Evolutionary conservation across 2,329 filamentous ascomycete genomes (phyloP), one percentile per base, ranked within the genome.

Genomic region (Gnomoniopsis smithogilvyi): DNA sequence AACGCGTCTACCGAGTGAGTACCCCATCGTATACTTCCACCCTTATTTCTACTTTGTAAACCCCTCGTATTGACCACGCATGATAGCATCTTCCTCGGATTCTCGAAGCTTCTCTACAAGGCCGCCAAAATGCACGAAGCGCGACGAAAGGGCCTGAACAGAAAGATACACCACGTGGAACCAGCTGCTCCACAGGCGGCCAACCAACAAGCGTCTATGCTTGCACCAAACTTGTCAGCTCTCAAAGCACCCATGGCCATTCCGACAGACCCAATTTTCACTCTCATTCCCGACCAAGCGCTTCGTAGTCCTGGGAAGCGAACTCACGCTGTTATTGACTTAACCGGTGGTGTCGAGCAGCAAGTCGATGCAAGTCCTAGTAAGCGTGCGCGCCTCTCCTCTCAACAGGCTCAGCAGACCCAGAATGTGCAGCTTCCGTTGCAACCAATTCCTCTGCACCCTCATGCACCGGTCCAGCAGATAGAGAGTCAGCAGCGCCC

Each of bases 71-170:
- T 60, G 14, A 60, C 48, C 26, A 21, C 4, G 1, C 8, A 15
- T 3, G 21, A 17, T 51, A 62, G 60, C 41, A 51, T 62, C 43
- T 41, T 62, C 21, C 24, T 62, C 24, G 47, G 36, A 2, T 62
- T 62, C 34, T 52, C 51, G 11, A 50, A 36, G 22, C 52, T 62
- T 19, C 24, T 62, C 41, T 62, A 62, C 56, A 59, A 62, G 52
- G 30, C 48, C 33, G 58, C 52, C 41, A 62, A 62, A 46, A 21
- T 24, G 22, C 56, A 62, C 38, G 60, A 62, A 24, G 36, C 43
- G n/a, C 56, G 60, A 34, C 58, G 50, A 19, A 59, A 59, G 41
- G 43, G 56, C 38, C 36, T 22, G 24, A 26, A 24, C 24, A 56
- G 41, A 17, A 43, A 47, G 56, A 15, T 26, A 19, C 15, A 41